Percentiles rank a stretch among this genome's conserved stretches.
phyloP scores from a whole-genome alignment of 202 grass and related monocot species.

The Panicum virgatum region DNA sequence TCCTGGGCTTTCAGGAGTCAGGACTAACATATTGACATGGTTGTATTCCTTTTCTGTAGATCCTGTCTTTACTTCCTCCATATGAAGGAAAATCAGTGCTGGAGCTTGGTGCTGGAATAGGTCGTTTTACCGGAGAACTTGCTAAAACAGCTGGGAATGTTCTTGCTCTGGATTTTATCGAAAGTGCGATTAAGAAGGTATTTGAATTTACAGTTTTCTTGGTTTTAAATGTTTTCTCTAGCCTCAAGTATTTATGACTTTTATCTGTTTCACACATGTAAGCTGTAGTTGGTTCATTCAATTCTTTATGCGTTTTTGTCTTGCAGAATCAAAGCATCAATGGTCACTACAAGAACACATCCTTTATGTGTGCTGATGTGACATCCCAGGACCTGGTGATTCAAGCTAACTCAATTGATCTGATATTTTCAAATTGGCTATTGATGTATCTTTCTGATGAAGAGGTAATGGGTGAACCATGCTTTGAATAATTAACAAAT shows the following conservation, averaged over 20 bases:
- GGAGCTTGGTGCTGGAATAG: slow-evolving; percentile 94
- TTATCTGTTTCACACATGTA: slow-evolving; percentile 13
- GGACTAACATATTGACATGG: slow-evolving; percentile 20
- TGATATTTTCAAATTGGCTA: slow-evolving; percentile 99
- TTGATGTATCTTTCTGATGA: slow-evolving; percentile 97
- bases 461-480: slow-evolving; percentile 62
- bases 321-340: slow-evolving; percentile 93
- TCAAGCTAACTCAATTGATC: slow-evolving; percentile 71
- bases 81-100: slow-evolving; percentile 88
- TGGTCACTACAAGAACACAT: slow-evolving; percentile 74
- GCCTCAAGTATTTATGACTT: slow-evolving; percentile 7
- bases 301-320: background rate
- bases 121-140: slow-evolving; percentile 91
- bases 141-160: slow-evolving; percentile 80
- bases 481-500: slow-evolving; percentile 8
- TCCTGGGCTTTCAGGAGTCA: background rate
- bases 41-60: slow-evolving; percentile 41
- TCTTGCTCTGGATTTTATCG: slow-evolving; percentile 93
- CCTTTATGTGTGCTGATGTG: slow-evolving; percentile 96
- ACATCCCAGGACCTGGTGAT: slow-evolving; percentile 72
- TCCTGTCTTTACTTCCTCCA: slow-evolving; percentile 85
- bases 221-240: background rate
- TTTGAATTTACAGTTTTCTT: background rate
- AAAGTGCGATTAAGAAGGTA: slow-evolving; percentile 95
- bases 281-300: background rate